Conservation (phyloP, 768 basidiomycete genomes). For the Termitomyces sp. region DNA sequence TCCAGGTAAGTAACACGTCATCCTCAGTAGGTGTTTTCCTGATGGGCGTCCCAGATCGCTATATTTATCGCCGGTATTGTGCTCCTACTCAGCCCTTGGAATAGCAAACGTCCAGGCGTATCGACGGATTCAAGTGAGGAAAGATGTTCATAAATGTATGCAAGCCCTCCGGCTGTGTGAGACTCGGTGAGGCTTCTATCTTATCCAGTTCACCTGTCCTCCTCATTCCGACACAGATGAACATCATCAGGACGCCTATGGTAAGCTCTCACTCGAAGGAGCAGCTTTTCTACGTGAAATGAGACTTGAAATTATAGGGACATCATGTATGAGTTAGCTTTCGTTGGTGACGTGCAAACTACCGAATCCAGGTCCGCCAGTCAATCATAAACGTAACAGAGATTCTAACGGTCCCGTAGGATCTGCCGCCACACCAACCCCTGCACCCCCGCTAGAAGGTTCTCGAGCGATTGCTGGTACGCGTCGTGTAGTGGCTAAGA, state of each 20-base stretch:
- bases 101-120: constrained; percentile 45
- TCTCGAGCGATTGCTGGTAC: constrained; percentile 33
- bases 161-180: constrained; percentile 40
- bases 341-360: constrained; percentile 66
- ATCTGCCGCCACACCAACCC: constrained; percentile 1
- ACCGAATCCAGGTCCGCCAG: constrained; percentile 47
- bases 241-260: constrained; percentile 40
- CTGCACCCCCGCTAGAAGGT: constrained; percentile 9
- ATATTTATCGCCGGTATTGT: constrained; percentile 49
- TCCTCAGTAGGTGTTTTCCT: background rate
- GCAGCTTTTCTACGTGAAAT: constrained; percentile 14
- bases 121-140: constrained; percentile 46
- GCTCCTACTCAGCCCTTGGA: constrained; percentile 65
- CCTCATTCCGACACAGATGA: constrained; percentile 23
- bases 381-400: constrained; percentile 56
- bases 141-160: constrained; percentile 65
- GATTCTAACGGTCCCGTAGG: constrained; percentile 46
- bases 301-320: constrained; percentile 40
- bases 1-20: constrained; percentile 25
- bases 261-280: constrained; percentile 18
- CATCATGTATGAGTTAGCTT: constrained; percentile 66
- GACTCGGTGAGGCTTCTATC: constrained; percentile 17
- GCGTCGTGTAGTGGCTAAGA: constrained; percentile 21
- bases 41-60: constrained; percentile 23
- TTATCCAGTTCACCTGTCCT: background rate